Evolutionary conservation across 371 early-diverging fungal species (phyloP), one percentile per base, ranked within the genome.

Genomic region (Dentiscutata heterogama): DNA sequence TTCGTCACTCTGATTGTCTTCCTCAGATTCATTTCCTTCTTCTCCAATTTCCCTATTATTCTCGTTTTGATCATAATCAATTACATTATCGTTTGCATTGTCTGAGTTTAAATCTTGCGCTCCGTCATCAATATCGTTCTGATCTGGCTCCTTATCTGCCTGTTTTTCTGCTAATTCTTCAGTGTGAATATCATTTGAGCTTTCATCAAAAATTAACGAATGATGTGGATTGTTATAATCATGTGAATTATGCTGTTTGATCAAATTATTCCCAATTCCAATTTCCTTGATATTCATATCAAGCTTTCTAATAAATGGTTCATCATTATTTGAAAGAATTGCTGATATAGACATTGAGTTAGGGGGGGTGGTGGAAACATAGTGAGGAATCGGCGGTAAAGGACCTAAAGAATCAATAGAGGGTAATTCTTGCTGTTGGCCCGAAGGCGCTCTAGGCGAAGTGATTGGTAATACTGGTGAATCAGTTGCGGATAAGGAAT

Each of bases 341-440:
- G 64, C 27, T 13, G 65, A 78, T 3, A 78, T 29, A 18, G 78
- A 78, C 78, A 78, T 78, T 8, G 78, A 39, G 27, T 78, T 78
- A 27, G 60, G 27, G 31, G 58, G 31, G 42, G 50, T 25, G 14
- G 73, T 25, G 27, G 73, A 16, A 29, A 53, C 22, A 29, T 31
- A 72, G 25, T 50, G 31, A 51, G 50, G 29, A 50, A 53, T 10
- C 7, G 73, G 53, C n/a, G 73, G 53, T 53, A 68, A 53, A 16
- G 79, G 35, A 6, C 50, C 50, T 29, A 68, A 51, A 53, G 68
- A 68, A 31, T 64, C 64, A 20, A 67, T 68, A n/a, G 51, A n/a
- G 18, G 79, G 79, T 27, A 68, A 50, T 20, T 67, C 67, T 27
- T 63, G 67, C n/a, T 63, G 67, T 58, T 25, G 78, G 46, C 25